Evolutionary conservation across 2,329 filamentous ascomycete species (phyloP).

Genomic region (Aspergillus sp.): DNA sequence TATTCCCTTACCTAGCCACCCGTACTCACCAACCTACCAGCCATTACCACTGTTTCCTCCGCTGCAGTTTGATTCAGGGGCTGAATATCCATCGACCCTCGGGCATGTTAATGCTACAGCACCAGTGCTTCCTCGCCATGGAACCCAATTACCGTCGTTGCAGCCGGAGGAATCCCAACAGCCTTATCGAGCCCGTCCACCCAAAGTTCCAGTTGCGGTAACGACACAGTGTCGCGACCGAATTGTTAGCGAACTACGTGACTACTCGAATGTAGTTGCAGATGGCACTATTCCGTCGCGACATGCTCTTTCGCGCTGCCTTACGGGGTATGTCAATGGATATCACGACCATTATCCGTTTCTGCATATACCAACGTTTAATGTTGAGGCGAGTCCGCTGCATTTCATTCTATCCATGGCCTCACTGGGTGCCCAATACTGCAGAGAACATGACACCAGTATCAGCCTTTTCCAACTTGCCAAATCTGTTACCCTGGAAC

Average conservation of each 20-base stretch:
- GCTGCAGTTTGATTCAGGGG: conserved; percentile 22
- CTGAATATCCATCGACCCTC: conserved; percentile 27
- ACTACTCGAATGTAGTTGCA: conserved; percentile 30
- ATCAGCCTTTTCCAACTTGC: conserved; percentile 33
- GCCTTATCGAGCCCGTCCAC: conserved; percentile 25
- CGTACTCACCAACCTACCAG: conserved; percentile 34
- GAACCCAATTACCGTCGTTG: conserved; percentile 33
- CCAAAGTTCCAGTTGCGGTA: conserved; percentile 29
- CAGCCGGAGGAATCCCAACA: conserved; percentile 32
- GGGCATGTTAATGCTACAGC: conserved; percentile 19
- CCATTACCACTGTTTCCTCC: conserved; percentile 33
- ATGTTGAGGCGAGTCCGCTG: conserved; percentile 25
- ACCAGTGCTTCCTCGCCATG: conserved; percentile 33
- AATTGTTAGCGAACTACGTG: conserved; percentile 21
- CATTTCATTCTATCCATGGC: conserved; percentile 34
- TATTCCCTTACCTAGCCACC: conserved; percentile 33
- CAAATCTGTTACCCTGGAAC: conserved; percentile 33
- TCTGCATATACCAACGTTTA: conserved; percentile 32
- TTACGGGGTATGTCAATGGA: conserved; percentile 34
- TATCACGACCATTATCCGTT: conserved; percentile 37
- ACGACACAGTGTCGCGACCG: conserved; percentile 33
- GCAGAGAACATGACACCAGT: conserved; percentile 34
- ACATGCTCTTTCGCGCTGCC: conserved; percentile 33
- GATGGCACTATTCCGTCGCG: conserved; percentile 30
- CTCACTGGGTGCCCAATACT: conserved; percentile 33